Percentiles rank a stretch among this genome's conserved stretches.
Evolutionary conservation across 176 grass and related monocot genomes (phyloP).

Genomic region (Pontederia crassipes): DNA sequence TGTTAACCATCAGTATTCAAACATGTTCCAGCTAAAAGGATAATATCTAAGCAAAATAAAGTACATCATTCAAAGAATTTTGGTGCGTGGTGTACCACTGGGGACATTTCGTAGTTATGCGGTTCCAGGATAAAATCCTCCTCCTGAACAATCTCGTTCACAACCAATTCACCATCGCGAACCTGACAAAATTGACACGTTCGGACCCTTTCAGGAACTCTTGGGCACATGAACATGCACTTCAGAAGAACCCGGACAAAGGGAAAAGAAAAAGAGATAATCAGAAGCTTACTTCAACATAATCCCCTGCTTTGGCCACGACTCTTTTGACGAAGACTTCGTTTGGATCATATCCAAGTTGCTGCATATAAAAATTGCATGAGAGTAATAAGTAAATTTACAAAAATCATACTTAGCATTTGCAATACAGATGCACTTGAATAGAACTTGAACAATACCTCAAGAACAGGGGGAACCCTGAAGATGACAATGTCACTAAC

Average conservation of each 20-base stretch:
- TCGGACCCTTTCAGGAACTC: too few species aligned
- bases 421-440: not conserved
- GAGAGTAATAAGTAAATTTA: too few species aligned
- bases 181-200: conserved; percentile 32
- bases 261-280: conserved; percentile 27
- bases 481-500: conserved; percentile 92
- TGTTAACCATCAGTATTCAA: too few species aligned
- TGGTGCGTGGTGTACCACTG: not conserved
- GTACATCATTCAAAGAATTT: not conserved
- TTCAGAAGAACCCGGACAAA: not conserved
- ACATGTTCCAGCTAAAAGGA: not conserved
- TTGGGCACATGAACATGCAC: not conserved
- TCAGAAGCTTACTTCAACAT: not conserved
- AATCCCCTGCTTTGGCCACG: conserved; percentile 29
- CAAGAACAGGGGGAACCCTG: conserved; percentile 46
- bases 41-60: not conserved
- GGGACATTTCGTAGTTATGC: conserved; percentile 1
- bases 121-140: conserved; percentile 10
- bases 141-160: conserved; percentile 8
- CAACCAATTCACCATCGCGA: conserved; percentile 16
- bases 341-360: not conserved
- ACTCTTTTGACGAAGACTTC: conserved; percentile 10
- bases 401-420: not conserved
- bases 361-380: conserved; percentile 1
- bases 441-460: conserved; percentile 28